Conservation (phyloP, 306 rosid species). For the Chamaecrista fasciculata region DNA sequence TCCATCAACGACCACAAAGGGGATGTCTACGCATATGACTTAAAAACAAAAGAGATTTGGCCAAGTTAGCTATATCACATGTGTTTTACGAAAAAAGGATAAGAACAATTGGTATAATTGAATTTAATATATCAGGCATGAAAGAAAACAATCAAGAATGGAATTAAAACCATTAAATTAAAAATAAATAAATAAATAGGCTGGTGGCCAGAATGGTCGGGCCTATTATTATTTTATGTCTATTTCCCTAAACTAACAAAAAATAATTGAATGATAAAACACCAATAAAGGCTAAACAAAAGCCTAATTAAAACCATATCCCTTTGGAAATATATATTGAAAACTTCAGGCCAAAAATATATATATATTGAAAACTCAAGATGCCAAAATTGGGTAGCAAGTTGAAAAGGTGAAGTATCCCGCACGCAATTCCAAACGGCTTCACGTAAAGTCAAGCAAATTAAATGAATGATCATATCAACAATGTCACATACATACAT, state of each 20-base stretch:
- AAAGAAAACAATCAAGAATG: neutral
- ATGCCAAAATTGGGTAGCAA: conserved; percentile 22
- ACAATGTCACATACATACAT: too few relatives aligned
- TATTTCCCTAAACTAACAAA: conserved; percentile 10
- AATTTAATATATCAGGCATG: neutral
- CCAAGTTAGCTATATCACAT: conserved; percentile 18
- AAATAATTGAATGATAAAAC: conserved; percentile 25
- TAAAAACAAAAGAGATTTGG: conserved; percentile 20
- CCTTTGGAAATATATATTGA: neutral
- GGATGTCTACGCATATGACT: conserved; percentile 6
- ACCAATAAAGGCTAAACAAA: conserved; percentile 18
- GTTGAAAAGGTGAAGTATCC: conserved; percentile 39
- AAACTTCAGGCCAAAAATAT: too few relatives aligned
- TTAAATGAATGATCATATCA: conserved; percentile 20
- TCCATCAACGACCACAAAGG: conserved; percentile 16
- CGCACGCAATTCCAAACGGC: conserved; percentile 47
- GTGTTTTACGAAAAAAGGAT: conserved; percentile 14
- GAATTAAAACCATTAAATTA: neutral
- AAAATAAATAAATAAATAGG: neutral
- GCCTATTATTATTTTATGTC: neutral
- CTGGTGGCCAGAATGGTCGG: conserved; percentile 32
- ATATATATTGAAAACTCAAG: conserved; percentile 27
- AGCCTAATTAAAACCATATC: too few relatives aligned
- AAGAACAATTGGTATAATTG: neutral
- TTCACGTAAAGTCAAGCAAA: conserved; percentile 42